These are phyloP conservation scores for Tuber indicum DNA, from an alignment of 495 filamentous ascomycete species.

Conservation along the genomic window DNA sequence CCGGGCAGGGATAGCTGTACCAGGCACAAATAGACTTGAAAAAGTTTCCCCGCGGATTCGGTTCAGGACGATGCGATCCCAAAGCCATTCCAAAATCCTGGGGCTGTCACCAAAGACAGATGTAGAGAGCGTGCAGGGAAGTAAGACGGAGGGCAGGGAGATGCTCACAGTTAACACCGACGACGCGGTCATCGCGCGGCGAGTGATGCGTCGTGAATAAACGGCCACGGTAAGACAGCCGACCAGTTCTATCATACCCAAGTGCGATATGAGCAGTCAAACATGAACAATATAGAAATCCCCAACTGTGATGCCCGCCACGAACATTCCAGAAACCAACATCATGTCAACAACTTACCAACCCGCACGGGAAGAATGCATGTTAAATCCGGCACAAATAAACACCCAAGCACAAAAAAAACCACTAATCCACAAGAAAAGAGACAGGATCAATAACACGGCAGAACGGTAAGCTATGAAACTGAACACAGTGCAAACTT, in stretches of 20 bases:
- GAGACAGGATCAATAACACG: neutral
- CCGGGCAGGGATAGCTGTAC: too few species aligned
- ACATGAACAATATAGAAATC: neutral
- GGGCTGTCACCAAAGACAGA: slow-evolving; percentile 60
- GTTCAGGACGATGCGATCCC: slow-evolving; percentile 53
- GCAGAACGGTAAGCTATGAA: neutral
- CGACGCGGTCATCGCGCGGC: neutral
- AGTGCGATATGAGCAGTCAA: too few species aligned
- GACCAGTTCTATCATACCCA: neutral
- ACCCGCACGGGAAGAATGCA: neutral
- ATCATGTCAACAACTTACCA: neutral
- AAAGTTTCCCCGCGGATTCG: slow-evolving; percentile 9
- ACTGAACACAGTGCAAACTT: neutral
- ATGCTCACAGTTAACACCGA: neutral
- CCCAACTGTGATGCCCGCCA: neutral
- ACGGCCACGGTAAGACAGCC: neutral
- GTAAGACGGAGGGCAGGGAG: neutral
- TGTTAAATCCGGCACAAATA: neutral
- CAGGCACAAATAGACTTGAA: too few species aligned
- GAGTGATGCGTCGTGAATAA: neutral
- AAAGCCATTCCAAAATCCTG: slow-evolving; percentile 67
- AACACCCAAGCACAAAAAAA: neutral
- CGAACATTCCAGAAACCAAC: neutral
- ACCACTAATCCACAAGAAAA: too few species aligned
- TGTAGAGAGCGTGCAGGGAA: slow-evolving; percentile 45